Conservation (phyloP, 2,329 filamentous ascomycete species). For the Cladosporium sp. region DNA sequence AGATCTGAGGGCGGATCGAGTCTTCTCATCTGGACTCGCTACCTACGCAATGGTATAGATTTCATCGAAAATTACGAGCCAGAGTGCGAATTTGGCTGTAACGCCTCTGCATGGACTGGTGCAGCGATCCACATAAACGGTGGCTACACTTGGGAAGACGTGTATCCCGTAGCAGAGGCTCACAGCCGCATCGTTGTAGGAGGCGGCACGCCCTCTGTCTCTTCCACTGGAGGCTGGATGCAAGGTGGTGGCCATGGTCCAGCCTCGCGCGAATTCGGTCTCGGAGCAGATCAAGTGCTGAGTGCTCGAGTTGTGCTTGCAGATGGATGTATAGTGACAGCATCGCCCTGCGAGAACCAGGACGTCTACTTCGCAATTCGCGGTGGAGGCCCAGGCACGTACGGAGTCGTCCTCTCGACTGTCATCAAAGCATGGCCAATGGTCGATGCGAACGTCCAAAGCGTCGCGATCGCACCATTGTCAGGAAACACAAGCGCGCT, state of each 20-base stretch:
- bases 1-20: slow-evolving; percentile 27
- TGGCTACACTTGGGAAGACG: slow-evolving; percentile 32
- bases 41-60: slow-evolving; percentile 28
- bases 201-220: slow-evolving; percentile 21
- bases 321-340: slow-evolving; percentile 22
- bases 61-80: slow-evolving; percentile 24
- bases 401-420: slow-evolving; percentile 22
- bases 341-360: slow-evolving; percentile 36
- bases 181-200: slow-evolving; percentile 28
- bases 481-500: slow-evolving; percentile 17
- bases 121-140: slow-evolving; percentile 28
- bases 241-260: slow-evolving; percentile 24
- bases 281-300: slow-evolving; percentile 25
- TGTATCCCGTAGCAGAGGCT: slow-evolving; percentile 27
- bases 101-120: slow-evolving; percentile 28
- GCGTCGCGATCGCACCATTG: slow-evolving; percentile 25
- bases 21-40: slow-evolving; percentile 30
- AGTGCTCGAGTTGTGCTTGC: slow-evolving; percentile 21
- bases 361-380: slow-evolving; percentile 53
- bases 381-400: slow-evolving; percentile 49
- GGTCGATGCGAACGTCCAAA: slow-evolving; percentile 18
- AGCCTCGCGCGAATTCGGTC: slow-evolving; percentile 20
- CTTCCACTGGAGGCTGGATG: slow-evolving; percentile 24
- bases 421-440: slow-evolving; percentile 20
- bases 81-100: slow-evolving; percentile 24